A percentile compares a stretch with the other conserved stretches of the same genome.
phyloP scores from a whole-genome alignment of 768 basidiomycete species.

The Crucibulum laeve region DNA sequence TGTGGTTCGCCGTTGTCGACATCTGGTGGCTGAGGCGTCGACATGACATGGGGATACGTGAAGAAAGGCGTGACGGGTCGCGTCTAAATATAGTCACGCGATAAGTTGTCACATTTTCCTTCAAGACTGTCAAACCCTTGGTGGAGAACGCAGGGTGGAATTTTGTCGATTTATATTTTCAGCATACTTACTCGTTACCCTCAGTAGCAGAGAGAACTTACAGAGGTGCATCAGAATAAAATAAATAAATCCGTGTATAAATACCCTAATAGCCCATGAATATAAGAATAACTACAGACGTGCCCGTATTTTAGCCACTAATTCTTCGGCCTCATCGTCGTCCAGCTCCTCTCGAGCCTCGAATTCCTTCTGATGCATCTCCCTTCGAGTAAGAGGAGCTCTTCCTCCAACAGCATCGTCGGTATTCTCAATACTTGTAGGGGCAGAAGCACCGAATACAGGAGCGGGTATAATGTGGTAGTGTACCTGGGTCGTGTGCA shows the following conservation, averaged over 20 bases:
- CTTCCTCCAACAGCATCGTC: constrained; percentile 8
- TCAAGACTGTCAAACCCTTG: no score
- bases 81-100: background rate
- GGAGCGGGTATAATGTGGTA: constrained; percentile 78
- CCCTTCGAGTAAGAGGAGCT: constrained; percentile 32
- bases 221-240: no score
- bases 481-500: constrained; percentile 47
- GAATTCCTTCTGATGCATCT: constrained; percentile 61
- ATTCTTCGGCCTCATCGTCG: constrained; percentile 44
- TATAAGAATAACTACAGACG: constrained; percentile 21
- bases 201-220: no score
- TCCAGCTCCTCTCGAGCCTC: constrained; percentile 57
- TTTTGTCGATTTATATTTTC: no score
- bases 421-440: constrained; percentile 7
- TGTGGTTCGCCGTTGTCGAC: constrained; percentile 6
- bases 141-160: no score
- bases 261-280: no score
- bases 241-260: no score
- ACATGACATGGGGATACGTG: background rate
- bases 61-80: constrained; percentile 1
- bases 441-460: constrained; percentile 21
- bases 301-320: constrained; percentile 44
- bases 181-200: no score
- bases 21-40: background rate
- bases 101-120: background rate